Base-by-base conservation (phyloP, 345 rosid species). In the Psidium guajava region DNA sequence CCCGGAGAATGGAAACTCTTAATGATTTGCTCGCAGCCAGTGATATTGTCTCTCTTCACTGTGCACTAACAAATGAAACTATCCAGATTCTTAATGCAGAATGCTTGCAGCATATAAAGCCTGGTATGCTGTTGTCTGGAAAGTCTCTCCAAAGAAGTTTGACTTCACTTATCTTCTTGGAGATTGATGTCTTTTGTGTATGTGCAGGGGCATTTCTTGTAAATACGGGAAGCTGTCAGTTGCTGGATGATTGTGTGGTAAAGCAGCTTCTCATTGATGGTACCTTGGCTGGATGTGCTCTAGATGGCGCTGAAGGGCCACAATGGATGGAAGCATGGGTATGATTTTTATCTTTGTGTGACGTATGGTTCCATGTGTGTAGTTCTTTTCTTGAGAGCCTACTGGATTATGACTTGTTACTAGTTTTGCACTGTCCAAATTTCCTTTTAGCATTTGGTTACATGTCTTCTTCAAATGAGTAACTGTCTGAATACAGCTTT, bases 281-380 rank as follows among this genome's bases (percentile, higher is more conserved):
- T 73, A 94, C 95, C 52, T 90, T 96, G 86, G 99, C 98, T 87
- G 99, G 99, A 59, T 96, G 99, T 90, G 98, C 99, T 54, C 86
- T 98, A 89, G 99, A 98, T 90, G 99, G 99, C 83, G 98, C 93
- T 82, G 99, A 98, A 92, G 99, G 99, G 83, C 99, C 99, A 42
- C 99, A 95, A 36, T 98, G 99, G 99, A 96, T 98, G 99, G 99
- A 98, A 94, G 99, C 99, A 83, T 96, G 99, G 99, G 99, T 98
- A 95, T 89, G 93, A 87, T 84, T 84, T 56, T 69, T 86, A 51
- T 82, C 52, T 81, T 42, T 88, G 57, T 82, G 53, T 73, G 18
- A 24, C 53, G 20, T 50, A 25, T 51, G 51, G 54, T 59, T 40
- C 27, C 14, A 47, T 85, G 87, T 11, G 16, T 85, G n/a, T 4